Base-by-base conservation (phyloP, 139 green algal species). In the Micractinium sp. region DNA sequence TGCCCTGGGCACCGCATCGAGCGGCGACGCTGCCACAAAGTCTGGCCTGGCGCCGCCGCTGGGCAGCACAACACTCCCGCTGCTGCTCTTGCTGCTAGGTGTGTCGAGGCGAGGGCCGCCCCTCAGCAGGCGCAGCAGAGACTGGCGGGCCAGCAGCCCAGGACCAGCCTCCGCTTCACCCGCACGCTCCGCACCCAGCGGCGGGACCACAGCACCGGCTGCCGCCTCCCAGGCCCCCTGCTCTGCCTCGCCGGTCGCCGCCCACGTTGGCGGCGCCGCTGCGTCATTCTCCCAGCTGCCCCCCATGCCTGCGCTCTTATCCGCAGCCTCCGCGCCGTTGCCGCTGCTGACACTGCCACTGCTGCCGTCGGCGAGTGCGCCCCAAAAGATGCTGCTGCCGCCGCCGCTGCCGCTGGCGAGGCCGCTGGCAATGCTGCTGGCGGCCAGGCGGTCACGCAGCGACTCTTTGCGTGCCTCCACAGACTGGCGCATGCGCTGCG, bases 51-150 rank as follows among this genome's bases (percentile, higher is more conserved):
- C 35, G 15, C n/a, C 27, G 61, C 35, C 39, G 20, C 9, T 27
- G 20, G 63, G 63, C 63, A 71, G 63, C 63, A 71, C 63, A 67
- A 16, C 39, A 15, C 41, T 36, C 66, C 73, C 14, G 41, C 20
- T 16, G 41, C 53, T 83, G 73, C 53, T 33, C 27, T 14, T 69
- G 12, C 22, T 1, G 18, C 20, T 31, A 20, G 33, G n/a, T 1
- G 56, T 41, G 12, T 75, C 85, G 1, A 67, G 23, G 27, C 29
- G 41, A 9, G 31, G 9, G 53, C 73, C 38, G 47, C 86, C 86
- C 0, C 86, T 75, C 35, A 89, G 86, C 76, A 85, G 29, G 76
- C 76, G 75, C 76, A 89, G 75, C 76, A 89, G 36, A 15, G 38
- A 61, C 36, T 83, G 85, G 71, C 63, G 67, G 12, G 73, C 61